Evolutionary conservation across 805 yeast species (phyloP), one percentile per base, ranked within the genome.

Genomic region (Candida railenensis): DNA sequence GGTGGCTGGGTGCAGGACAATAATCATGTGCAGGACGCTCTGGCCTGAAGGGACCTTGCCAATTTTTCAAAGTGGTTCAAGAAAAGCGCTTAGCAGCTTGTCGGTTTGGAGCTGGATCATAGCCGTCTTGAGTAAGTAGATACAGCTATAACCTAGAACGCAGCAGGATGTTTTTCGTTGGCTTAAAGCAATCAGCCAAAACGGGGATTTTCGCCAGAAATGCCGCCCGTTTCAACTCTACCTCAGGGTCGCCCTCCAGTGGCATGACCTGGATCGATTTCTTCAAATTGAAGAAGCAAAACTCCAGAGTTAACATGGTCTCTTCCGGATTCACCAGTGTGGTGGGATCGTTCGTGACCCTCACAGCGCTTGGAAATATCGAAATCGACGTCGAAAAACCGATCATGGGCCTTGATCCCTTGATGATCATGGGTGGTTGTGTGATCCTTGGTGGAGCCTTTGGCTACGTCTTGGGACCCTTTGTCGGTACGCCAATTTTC

Each of bases 361-460:
- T 91, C 81, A 80, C 80, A 1, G 84, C 82, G 61, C 73, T 91
- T 43, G 83, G 96, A 22, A 85, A 87, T 55, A 72, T 87, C 54
- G 94, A 89, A 61, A 81, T 94, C 50, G 97, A 92, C 63, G 87
- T 92, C 33, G 89, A 96, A 38, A 88, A 89, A 62, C 78, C 82
- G 50, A 77, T 92, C 42, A 78, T 87, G 66, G 99, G 98, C 2
- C 75, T 92, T 50, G 98, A 94, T 61, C 89, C 96, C n/a, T 73
- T 88, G 55, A 80, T 87, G 64, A 88, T 89, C 34, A 77, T 85
- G 59, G 83, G 87, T 34, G 89, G 86, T 37, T 90, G 85, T 1
- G 80, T 90, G 38, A 65, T 86, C 46, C 72, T 83, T 12, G 83
- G 87, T 12, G 92, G 92, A 21, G 82, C 81, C 40, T 62, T 85